Evolutionary conservation across 2,329 filamentous ascomycete species (phyloP).

Genomic region (Aureobasidium sp.): DNA sequence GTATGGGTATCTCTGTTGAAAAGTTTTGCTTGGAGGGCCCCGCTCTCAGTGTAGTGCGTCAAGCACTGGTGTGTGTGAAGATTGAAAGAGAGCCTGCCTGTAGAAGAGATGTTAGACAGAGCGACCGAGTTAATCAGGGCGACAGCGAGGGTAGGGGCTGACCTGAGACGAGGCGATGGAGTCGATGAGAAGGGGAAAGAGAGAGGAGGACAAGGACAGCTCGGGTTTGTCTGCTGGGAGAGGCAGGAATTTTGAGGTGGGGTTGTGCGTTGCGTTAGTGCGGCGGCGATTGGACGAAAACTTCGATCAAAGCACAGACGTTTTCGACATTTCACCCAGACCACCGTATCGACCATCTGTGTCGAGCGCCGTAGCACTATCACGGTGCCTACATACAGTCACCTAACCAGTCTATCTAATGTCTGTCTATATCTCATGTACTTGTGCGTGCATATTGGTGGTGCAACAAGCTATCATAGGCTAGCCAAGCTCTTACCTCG

Average conservation of each 20-base stretch:
- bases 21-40: conserved; percentile 23
- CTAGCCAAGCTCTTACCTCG: not conserved
- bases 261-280: too few species aligned
- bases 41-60: conserved; percentile 22
- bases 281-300: too few species aligned
- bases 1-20: conserved; percentile 19
- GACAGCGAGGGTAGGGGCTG: conserved; percentile 10
- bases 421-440: not conserved
- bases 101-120: not conserved
- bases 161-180: conserved; percentile 13
- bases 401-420: too few species aligned
- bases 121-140: conserved; percentile 1
- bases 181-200: conserved; percentile 11
- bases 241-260: too few species aligned
- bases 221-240: too few species aligned
- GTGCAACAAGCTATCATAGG: not conserved
- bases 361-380: not conserved
- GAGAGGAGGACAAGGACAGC: not conserved
- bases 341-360: not conserved
- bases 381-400: not conserved
- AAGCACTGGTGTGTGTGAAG: conserved; percentile 13
- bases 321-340: too few species aligned
- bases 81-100: conserved; percentile 23
- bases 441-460: not conserved
- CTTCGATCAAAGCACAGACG: too few species aligned